A percentile compares a stretch with the other conserved stretches of the same genome.
Conservation (phyloP, 768 basidiomycete genomes). For the Termitomyces sp. region DNA sequence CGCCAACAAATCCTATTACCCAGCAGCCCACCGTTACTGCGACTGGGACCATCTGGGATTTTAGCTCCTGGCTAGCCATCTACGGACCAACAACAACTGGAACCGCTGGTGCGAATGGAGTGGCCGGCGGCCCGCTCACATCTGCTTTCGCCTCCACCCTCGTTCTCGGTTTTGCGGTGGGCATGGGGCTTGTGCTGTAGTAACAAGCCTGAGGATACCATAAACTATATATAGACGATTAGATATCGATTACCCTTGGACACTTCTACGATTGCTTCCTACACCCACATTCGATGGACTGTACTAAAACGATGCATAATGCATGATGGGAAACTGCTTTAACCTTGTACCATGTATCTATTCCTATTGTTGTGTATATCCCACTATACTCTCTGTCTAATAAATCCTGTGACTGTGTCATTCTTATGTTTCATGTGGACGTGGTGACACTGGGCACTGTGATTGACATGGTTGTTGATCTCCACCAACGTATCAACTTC, state of each 20-base stretch:
- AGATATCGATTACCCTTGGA: neutral
- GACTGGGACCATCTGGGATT: conserved; percentile 29
- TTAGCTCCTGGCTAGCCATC: conserved; percentile 24
- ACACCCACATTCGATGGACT: neutral
- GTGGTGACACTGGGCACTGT: neutral
- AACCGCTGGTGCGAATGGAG: neutral
- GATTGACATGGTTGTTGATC: neutral
- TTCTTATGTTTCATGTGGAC: neutral
- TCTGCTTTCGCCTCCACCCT: neutral
- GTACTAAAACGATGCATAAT: neutral
- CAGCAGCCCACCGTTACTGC: conserved; percentile 15
- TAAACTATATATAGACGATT: neutral
- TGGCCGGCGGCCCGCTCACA: neutral
- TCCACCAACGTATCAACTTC: no score
- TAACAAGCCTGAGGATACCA: neutral
- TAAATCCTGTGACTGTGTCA: neutral
- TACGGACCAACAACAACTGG: conserved; percentile 20
- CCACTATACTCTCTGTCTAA: neutral
- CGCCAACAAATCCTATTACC: conserved; percentile 32
- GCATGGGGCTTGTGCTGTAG: conserved; percentile 2
- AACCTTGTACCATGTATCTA: neutral
- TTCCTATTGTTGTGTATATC: neutral
- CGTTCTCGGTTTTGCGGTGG: neutral
- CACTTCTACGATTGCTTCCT: neutral
- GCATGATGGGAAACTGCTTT: neutral